These are phyloP conservation scores for Exsudoporus floridanus DNA, from an alignment of 1,284 basidiomycete genomes.

Conservation along the genomic window DNA sequence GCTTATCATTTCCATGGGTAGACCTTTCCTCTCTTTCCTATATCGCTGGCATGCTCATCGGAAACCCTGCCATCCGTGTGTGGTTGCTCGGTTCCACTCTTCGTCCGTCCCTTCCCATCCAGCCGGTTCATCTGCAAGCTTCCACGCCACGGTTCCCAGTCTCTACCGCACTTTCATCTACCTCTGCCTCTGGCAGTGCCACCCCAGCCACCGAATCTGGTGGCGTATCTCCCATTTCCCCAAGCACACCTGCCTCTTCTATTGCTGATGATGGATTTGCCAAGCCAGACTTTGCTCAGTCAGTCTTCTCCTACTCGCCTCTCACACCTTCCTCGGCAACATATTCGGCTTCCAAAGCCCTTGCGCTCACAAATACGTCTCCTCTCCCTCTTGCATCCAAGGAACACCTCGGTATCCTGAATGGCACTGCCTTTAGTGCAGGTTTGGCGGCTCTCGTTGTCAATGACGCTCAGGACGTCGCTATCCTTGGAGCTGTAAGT, in stretches of 20 bases:
- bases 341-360: slow-evolving; percentile 62
- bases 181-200: slow-evolving; percentile 15
- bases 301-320: slow-evolving; percentile 2
- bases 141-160: slow-evolving; percentile 18
- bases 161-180: background rate
- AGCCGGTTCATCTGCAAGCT: background rate
- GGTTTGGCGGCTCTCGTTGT: slow-evolving; percentile 63
- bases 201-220: slow-evolving; percentile 23
- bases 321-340: background rate
- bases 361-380: slow-evolving; percentile 61
- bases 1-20: slow-evolving; percentile 25
- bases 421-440: slow-evolving; percentile 82
- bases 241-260: slow-evolving; percentile 33
- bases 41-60: slow-evolving; percentile 76
- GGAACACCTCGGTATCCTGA: slow-evolving; percentile 79
- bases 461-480: slow-evolving; percentile 72
- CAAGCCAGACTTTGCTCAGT: slow-evolving; percentile 4
- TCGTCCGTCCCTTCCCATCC: background rate
- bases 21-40: slow-evolving; percentile 81
- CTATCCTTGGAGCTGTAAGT: slow-evolving; percentile 52
- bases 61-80: slow-evolving; percentile 77
- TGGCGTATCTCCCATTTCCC: slow-evolving; percentile 20
- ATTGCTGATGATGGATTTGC: slow-evolving; percentile 25
- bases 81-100: slow-evolving; percentile 34
- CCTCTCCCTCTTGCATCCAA: slow-evolving; percentile 76